Base-by-base conservation (phyloP, 2,329 filamentous ascomycete species). In the Xylariaceae sp. region DNA sequence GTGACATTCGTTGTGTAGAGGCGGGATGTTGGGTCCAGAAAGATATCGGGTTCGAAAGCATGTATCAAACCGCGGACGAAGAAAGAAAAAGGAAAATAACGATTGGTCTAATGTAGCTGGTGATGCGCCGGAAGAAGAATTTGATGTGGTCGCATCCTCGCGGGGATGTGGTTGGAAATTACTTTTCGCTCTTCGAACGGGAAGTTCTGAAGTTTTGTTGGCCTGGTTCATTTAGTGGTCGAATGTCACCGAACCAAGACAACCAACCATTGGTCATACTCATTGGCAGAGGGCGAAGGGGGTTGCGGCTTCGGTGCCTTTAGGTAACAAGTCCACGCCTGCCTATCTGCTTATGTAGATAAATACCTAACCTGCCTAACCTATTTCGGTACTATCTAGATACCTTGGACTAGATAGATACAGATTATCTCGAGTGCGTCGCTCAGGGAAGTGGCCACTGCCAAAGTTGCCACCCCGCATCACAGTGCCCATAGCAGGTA, bases 211-310 rank as follows among this genome's bases (percentile, higher is more conserved):
- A 31, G 12, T n/a, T 52, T 35, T 11, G 42, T n/a, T 50, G 51
- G 44, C 45, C 47, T 54, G 19, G 42, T 41, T 26, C 12, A n/a
- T 42, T 32, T 19, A 19, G 19, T 19, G 19, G 47, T 55, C 47
- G 42, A 55, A 55, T 43, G 53, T 30, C 34, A 51, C 47, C 49
- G 53, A 56, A 55, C 30, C 39, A 29, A 26, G 42, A 48, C 11
- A 30, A 19, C 19, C 19, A 19, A 19, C 19, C 19, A 19, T 19
- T 19, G 19, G 19, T 19, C 19, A 19, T 19, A 19, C 19, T 19
- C 19, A 19, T 19, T 19, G 19, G 19, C 19, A 19, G 19, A 19
- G 19, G 19, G 19, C 19, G 19, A 19, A 19, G 34, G 39, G n/a
- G 43, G 4, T 50, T 40, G 29, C 39, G 41, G 39, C 47, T 50